phyloP scores from a whole-genome alignment of 306 rosid genomes.

The Cicer yamashitae region DNA sequence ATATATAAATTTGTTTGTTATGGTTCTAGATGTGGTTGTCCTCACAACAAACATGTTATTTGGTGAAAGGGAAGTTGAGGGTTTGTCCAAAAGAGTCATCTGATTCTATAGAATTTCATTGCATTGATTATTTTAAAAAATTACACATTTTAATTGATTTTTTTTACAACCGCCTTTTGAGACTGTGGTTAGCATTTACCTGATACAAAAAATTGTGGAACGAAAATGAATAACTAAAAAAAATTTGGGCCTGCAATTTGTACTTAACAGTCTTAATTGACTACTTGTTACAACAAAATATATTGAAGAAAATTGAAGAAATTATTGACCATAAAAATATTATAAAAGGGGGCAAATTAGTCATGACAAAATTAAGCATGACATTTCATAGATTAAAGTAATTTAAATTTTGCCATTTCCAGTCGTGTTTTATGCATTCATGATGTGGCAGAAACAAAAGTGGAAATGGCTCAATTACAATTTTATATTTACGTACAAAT shows the following conservation, averaged over 20 bases:
- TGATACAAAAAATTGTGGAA: not conserved
- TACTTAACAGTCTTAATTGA: not conserved
- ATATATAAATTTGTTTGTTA: too few species aligned
- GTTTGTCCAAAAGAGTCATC: constrained; percentile 62
- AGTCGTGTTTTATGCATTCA: constrained; percentile 32
- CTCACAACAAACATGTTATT: constrained; percentile 75
- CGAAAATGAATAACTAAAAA: not conserved
- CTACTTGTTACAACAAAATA: not conserved
- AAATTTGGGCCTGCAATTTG: not conserved
- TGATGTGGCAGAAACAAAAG: constrained; percentile 46
- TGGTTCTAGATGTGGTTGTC: constrained; percentile 73
- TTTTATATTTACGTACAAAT: constrained; percentile 48
- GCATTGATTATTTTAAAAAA: too few species aligned
- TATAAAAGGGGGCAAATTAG: not conserved
- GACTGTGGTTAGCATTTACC: not conserved
- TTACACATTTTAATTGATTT: too few species aligned
- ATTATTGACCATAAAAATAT: not conserved
- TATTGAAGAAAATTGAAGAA: too few species aligned
- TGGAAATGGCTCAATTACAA: constrained; percentile 42
- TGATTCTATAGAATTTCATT: constrained; percentile 53
- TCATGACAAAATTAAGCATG: constrained; percentile 7
- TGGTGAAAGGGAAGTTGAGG: constrained; percentile 76
- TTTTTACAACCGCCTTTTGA: too few species aligned
- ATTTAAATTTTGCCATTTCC: constrained; percentile 13
- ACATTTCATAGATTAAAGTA: constrained; percentile 6